These are phyloP conservation scores for Aurantiochytrium sp. DNA, from an alignment of 108 stramenopile species.

Conservation along the genomic window DNA sequence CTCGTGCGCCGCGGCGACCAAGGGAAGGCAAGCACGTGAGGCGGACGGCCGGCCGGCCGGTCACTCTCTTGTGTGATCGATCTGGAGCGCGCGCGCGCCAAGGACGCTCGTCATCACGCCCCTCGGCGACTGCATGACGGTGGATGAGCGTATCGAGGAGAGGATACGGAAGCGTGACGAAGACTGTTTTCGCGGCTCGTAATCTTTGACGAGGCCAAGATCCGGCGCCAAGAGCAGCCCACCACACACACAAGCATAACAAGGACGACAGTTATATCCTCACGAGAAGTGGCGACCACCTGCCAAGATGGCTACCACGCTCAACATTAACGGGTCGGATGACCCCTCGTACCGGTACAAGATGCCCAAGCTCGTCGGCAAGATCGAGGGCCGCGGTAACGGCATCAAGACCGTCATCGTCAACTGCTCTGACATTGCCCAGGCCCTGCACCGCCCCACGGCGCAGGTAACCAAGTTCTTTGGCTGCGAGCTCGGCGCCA, in stretches of 20 bases:
- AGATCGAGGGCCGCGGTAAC: slow-evolving; percentile 91
- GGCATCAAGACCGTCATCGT: slow-evolving; percentile 96
- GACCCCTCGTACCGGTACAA: slow-evolving; percentile 31
- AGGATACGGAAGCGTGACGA: background rate
- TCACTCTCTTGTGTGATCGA: too few relatives aligned
- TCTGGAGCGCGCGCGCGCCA: too few relatives aligned
- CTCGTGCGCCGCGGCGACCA: too few relatives aligned
- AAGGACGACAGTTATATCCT: too few relatives aligned
- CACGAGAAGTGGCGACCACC: too few relatives aligned
- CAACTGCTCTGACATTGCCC: slow-evolving; percentile 82
- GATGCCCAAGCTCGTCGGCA: slow-evolving; percentile 15
- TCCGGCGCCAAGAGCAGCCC: background rate
- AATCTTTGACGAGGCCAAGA: background rate
- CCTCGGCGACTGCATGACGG: background rate
- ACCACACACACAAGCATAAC: too few relatives aligned
- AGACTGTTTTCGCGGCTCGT: background rate
- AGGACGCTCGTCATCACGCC: too few relatives aligned
- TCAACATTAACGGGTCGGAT: slow-evolving; percentile 26
- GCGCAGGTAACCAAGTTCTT: slow-evolving; percentile 70
- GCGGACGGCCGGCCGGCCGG: too few relatives aligned
- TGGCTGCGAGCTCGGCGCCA: slow-evolving; percentile 93
- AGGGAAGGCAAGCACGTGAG: too few relatives aligned
- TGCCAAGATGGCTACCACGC: background rate
- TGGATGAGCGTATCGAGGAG: background rate
- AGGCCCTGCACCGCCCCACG: slow-evolving; percentile 73